phyloP scores from a whole-genome alignment of 495 filamentous ascomycete species.

The Hyaloscypha variabilis region DNA sequence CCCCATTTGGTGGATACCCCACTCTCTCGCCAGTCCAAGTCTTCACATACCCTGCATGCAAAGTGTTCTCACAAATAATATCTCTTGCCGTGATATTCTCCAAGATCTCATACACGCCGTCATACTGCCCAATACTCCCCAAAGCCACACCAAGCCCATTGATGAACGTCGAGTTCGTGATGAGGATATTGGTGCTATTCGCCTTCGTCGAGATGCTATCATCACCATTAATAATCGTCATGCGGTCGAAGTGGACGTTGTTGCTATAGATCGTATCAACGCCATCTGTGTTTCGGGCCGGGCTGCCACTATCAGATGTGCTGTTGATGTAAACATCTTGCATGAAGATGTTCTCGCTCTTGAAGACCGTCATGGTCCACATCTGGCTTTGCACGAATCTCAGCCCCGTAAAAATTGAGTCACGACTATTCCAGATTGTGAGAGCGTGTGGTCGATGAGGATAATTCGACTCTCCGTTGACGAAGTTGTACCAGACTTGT shows the following conservation, averaged over 20 bases:
- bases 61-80: constrained; percentile 39
- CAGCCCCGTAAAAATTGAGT: constrained; percentile 40
- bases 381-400: constrained; percentile 47
- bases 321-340: constrained; percentile 49
- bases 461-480: constrained; percentile 41
- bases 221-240: constrained; percentile 40
- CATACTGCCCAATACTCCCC: constrained; percentile 51
- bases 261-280: constrained; percentile 41
- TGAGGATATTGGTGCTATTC: constrained; percentile 43
- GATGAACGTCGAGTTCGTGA: constrained; percentile 39
- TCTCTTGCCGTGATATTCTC: constrained; percentile 40
- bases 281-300: constrained; percentile 42
- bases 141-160: constrained; percentile 37
- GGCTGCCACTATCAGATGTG: constrained; percentile 17
- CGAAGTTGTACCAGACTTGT: constrained; percentile 47
- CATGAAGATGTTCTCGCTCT: constrained; percentile 39
- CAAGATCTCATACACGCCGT: constrained; percentile 40
- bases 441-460: constrained; percentile 48
- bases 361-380: constrained; percentile 36
- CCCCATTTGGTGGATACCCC: constrained; percentile 51
- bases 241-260: constrained; percentile 37
- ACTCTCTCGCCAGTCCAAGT: constrained; percentile 47
- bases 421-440: constrained; percentile 40
- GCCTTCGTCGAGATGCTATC: constrained; percentile 42
- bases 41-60: constrained; percentile 46